phyloP scores from a whole-genome alignment of 306 rosid genomes.

The Acacia melanoxylon region DNA sequence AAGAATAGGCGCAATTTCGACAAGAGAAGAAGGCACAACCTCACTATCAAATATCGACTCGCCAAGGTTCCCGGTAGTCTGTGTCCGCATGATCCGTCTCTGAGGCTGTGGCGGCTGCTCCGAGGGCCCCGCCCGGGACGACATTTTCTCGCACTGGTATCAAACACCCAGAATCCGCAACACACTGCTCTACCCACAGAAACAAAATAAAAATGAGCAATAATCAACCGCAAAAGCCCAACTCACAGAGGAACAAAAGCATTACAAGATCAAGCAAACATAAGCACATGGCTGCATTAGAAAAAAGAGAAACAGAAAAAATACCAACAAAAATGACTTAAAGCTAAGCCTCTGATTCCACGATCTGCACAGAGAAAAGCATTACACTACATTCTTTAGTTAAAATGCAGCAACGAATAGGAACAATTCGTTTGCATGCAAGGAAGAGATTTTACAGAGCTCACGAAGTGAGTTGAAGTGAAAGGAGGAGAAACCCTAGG shows the following conservation, averaged over 20 bases:
- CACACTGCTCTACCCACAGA: background rate
- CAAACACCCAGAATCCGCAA: conserved; percentile 30
- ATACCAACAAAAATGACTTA: conserved; percentile 25
- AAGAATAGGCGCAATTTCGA: conserved; percentile 91
- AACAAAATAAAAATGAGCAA: background rate
- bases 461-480: background rate
- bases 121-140: conserved; percentile 60
- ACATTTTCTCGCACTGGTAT: conserved; percentile 45
- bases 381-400: background rate
- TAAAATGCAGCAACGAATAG: background rate
- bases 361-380: conserved; percentile 17
- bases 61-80: conserved; percentile 90
- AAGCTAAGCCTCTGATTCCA: conserved; percentile 14
- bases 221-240: background rate
- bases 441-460: conserved; percentile 12
- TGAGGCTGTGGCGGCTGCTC: conserved; percentile 60
- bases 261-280: background rate
- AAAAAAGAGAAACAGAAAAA: background rate
- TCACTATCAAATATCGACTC: conserved; percentile 86
- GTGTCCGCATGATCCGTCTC: conserved; percentile 84
- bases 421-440: background rate
- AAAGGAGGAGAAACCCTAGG: conserved; percentile 51
- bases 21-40: conserved; percentile 93
- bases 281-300: background rate
- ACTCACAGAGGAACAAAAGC: background rate